Conservation (phyloP, 495 filamentous ascomycete species). For the Penicillium taxi region DNA sequence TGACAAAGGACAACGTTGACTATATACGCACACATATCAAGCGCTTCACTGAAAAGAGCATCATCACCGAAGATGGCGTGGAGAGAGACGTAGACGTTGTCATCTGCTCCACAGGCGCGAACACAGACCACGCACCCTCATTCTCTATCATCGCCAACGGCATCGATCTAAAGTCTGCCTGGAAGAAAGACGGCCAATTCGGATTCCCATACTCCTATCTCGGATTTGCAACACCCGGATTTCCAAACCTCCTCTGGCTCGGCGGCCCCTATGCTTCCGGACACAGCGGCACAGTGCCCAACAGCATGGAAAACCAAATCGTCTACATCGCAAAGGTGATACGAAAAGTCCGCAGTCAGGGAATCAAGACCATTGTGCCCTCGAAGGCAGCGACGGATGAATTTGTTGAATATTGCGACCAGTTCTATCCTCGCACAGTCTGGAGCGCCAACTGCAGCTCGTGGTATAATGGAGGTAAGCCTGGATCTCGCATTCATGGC, state of each 20-base stretch:
- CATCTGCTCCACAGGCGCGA: conserved; percentile 64
- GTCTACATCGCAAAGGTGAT: conserved; percentile 56
- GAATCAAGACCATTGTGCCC: conserved; percentile 52
- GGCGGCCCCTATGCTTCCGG: conserved; percentile 44
- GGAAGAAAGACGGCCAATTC: conserved; percentile 45
- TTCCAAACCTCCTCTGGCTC: conserved; percentile 56
- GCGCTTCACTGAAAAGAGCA: conserved; percentile 48
- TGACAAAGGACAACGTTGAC: conserved; percentile 54
- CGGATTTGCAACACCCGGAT: conserved; percentile 51
- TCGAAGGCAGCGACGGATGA: conserved; percentile 50
- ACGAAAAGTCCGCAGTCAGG: conserved; percentile 55
- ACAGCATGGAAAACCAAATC: conserved; percentile 48
- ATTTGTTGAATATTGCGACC: conserved; percentile 53
- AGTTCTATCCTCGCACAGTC: conserved; percentile 55
- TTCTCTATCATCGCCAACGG: conserved; percentile 50
- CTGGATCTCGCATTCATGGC: conserved; percentile 50
- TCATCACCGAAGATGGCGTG: conserved; percentile 46
- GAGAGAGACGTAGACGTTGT: conserved; percentile 48
- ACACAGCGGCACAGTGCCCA: conserved; percentile 44
- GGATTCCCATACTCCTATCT: conserved; percentile 61
- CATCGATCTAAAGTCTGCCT: conserved; percentile 41
- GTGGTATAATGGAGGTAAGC: conserved; percentile 61
- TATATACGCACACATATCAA: conserved; percentile 51
- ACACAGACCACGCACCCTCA: conserved; percentile 49
- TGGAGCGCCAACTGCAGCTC: conserved; percentile 53